These are phyloP conservation scores for Gonapodya prolifera DNA, from an alignment of 192 early-diverging fungal genomes.

Conservation along the genomic window DNA sequence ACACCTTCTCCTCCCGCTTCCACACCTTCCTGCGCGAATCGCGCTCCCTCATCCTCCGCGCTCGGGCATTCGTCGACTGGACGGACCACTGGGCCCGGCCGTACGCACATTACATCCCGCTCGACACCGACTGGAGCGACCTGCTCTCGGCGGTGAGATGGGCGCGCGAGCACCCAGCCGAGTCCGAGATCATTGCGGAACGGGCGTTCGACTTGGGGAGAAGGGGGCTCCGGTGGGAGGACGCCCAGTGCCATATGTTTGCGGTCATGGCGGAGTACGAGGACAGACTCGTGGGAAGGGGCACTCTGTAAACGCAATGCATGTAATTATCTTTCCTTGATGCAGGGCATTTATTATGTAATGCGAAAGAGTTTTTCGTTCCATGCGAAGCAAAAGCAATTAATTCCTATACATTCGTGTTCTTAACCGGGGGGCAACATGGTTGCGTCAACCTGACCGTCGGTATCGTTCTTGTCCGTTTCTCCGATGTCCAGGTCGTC, in stretches of 20 bases:
- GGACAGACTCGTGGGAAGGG: background rate
- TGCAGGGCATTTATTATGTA: too few species aligned
- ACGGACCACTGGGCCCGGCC: background rate
- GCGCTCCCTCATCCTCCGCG: background rate
- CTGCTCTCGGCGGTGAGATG: background rate
- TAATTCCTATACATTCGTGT: too few species aligned
- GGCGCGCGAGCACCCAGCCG: background rate
- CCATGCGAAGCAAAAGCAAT: too few species aligned
- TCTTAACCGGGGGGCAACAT: constrained; percentile 84
- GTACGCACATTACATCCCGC: background rate
- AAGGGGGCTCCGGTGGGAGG: background rate
- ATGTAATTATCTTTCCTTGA: background rate
- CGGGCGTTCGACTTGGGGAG: background rate
- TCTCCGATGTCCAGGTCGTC: constrained; percentile 50
- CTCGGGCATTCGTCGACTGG: background rate
- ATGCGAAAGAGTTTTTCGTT: too few species aligned
- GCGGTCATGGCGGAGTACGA: background rate
- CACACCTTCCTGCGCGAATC: background rate
- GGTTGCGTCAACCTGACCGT: constrained; percentile 66
- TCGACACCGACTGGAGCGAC: background rate
- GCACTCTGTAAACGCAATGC: background rate
- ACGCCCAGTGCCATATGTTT: background rate
- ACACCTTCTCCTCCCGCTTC: background rate
- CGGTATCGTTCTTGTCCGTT: constrained; percentile 43
- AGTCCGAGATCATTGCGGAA: background rate